phyloP scores from a whole-genome alignment of 2,329 filamentous ascomycete genomes.

The Aplosporella prunicola region DNA sequence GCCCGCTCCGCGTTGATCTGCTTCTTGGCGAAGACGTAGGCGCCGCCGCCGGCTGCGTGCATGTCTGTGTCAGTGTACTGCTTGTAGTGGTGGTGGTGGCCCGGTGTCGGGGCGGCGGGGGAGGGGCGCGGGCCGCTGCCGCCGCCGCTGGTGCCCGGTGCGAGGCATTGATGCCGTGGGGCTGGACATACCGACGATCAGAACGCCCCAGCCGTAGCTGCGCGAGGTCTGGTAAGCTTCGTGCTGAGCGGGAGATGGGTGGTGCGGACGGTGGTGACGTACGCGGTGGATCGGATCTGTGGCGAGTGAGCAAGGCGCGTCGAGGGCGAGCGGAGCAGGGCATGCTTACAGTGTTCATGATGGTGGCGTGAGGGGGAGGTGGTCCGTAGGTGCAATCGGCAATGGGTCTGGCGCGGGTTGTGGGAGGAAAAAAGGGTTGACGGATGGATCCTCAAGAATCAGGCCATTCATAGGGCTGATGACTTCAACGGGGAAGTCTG shows the following conservation, averaged over 20 bases:
- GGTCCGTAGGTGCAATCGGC: too few relatives aligned
- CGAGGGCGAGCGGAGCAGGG: neutral
- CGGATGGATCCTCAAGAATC: too few relatives aligned
- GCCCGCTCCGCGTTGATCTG: slow-evolving; percentile 88
- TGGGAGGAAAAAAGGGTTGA: slow-evolving; percentile 3
- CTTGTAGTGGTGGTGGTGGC: neutral
- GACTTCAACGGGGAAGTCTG: too few relatives aligned
- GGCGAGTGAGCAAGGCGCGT: slow-evolving; percentile 14
- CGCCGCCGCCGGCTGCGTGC: slow-evolving; percentile 66
- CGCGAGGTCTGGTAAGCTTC: slow-evolving; percentile 3
- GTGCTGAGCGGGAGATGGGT: slow-evolving; percentile 1
- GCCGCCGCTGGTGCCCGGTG: too few relatives aligned
- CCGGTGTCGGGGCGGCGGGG: neutral
- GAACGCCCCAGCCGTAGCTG: slow-evolving; percentile 85
- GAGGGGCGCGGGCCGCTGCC: neutral
- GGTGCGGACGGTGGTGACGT: slow-evolving; percentile 25
- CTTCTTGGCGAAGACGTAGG: slow-evolving; percentile 93
- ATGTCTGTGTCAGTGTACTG: neutral
- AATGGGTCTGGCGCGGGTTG: neutral
- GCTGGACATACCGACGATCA: slow-evolving; percentile 62
- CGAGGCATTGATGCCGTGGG: too few relatives aligned
- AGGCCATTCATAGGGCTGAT: too few relatives aligned
- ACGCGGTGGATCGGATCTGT: slow-evolving; percentile 52
- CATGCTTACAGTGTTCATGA: slow-evolving; percentile 45
- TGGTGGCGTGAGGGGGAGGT: slow-evolving; percentile 8